Base-by-base conservation (phyloP, 352 stramenopile species). In the Phytopythium boreale region DNA sequence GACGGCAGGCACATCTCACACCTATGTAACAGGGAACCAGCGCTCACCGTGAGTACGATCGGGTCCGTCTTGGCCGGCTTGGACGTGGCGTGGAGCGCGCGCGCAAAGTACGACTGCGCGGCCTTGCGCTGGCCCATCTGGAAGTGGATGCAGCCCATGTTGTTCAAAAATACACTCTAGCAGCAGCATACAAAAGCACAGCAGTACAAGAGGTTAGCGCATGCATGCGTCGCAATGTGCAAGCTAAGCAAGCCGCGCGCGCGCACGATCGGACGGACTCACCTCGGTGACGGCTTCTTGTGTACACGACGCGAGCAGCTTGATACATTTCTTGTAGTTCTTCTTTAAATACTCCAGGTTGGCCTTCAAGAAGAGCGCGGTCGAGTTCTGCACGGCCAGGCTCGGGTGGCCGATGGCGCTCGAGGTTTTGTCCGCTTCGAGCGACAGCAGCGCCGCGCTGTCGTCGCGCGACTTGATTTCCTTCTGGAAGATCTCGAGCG, bases 241-340 rank as follows among this genome's bases (percentile, higher is more conserved):
- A n/a, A n/a, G n/a, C n/a, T n/a, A n/a, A n/a, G n/a, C n/a, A n/a
- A n/a, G n/a, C n/a, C n/a, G n/a, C n/a, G n/a, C n/a, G n/a, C n/a
- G n/a, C n/a, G n/a, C n/a, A n/a, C n/a, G n/a, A n/a, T n/a, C n/a
- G n/a, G n/a, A n/a, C n/a, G n/a, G 4, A 59, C 72, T 58, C 69
- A 91, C 82, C 73, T 94, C 87, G 58, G 88, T 88, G 27, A 96
- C 84, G 15, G 87, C 82, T 56, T 88, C 72, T 68, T 92, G 81
- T 76, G 87, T 89, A 78, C 87, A 96, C 44, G 89, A 97, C 55
- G 88, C 90, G 59, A 97, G 73, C 62, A 97, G 78, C 81, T 97
- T 97, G 74, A 97, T 93, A 64, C 86, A 95, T 77, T 97, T 97
- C 74, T 96, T 96, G 78, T 97, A 96, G 72, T 97, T 97, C 67